Evolutionary conservation across 768 basidiomycete genomes (phyloP), one percentile per base, ranked within the genome.

Genomic region (Ramaria sp.): DNA sequence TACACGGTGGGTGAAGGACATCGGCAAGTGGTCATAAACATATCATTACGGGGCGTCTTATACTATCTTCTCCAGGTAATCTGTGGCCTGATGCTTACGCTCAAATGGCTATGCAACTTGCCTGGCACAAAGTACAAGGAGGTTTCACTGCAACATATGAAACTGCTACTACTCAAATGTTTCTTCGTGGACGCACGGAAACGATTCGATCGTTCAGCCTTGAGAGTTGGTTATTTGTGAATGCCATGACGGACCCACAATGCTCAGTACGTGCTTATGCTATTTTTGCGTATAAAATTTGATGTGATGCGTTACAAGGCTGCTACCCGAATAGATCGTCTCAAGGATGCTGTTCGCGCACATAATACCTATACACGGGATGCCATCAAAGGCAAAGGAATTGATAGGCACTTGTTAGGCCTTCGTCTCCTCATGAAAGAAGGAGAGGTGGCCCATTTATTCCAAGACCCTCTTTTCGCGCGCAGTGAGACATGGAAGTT

Each of bases 361-460:
- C 94, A 96, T 61, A 78, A 75, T 32, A 69, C 71, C 3, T 81
- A 86, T 44, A 88, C 87, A 4, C 81, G 84, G 24, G 81, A 83
- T 59, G 86, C 90, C 0, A 82, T 86, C 42, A 79, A 79, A 0
- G 93, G 93, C 9, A 77, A 79, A 39, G 94, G 92, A 3, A 84
- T 89, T 60, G 94, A 97, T 63, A 78, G 93, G 20, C 93, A 96
- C 67, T 74, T 95, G n/a, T 81, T 94, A 59, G 92, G 90, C 5
- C 75, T 95, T 20, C 78, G 76, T 24, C 74, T 82, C 27, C 73
- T 89, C 66, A 70, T 92, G 7, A 69, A 71, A 10, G 68, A 76
- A 28, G 79, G 76, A 36, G 84, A 87, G 66, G 64, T 62, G 5
- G 72, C 82, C 49, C 63, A 74, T 0, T 65, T 96, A 5, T 88